Percentiles rank a stretch among this genome's conserved stretches.
These are phyloP conservation scores for Vanderwaltozyma verrucispora DNA, from an alignment of 805 yeast genomes.

Conservation along the genomic window DNA sequence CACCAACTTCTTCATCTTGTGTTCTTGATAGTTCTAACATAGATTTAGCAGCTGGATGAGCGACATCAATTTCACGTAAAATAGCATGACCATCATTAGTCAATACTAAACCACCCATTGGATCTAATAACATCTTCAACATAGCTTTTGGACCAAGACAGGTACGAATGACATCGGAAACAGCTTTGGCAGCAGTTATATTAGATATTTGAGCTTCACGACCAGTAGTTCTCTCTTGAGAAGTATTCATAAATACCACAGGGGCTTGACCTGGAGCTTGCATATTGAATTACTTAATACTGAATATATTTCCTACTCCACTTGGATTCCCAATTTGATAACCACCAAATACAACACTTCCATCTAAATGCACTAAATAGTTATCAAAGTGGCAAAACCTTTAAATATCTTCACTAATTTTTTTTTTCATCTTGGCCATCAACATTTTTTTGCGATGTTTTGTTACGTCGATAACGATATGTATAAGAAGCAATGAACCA, in stretches of 20 bases:
- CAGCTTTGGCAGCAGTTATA: slow-evolving; percentile 99
- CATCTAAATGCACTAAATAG: too few relatives aligned
- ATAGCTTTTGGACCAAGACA: slow-evolving; percentile 98
- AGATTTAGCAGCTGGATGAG: slow-evolving; percentile 98
- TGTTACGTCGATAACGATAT: too few relatives aligned
- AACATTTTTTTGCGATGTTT: background rate
- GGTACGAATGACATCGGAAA: slow-evolving; percentile 93
- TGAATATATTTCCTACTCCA: too few relatives aligned
- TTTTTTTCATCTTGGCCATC: background rate
- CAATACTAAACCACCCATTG: slow-evolving; percentile 85
- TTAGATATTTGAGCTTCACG: slow-evolving; percentile 95
- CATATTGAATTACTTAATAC: slow-evolving; percentile 1
- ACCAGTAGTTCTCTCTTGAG: slow-evolving; percentile 89
- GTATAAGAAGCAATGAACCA: too few relatives aligned
- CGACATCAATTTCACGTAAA: slow-evolving; percentile 89
- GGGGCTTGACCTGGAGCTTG: slow-evolving; percentile 61
- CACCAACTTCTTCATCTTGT: slow-evolving; percentile 98
- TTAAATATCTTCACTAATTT: background rate
- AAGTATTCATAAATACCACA: slow-evolving; percentile 74
- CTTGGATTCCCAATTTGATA: too few relatives aligned
- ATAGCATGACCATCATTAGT: slow-evolving; percentile 99
- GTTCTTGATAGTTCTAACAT: slow-evolving; percentile 96
- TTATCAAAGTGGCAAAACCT: background rate
- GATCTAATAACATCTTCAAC: slow-evolving; percentile 96
- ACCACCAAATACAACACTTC: too few relatives aligned